Conservation (phyloP, 2,329 filamentous ascomycete species). For the Trichophyton mentagrophytes region DNA sequence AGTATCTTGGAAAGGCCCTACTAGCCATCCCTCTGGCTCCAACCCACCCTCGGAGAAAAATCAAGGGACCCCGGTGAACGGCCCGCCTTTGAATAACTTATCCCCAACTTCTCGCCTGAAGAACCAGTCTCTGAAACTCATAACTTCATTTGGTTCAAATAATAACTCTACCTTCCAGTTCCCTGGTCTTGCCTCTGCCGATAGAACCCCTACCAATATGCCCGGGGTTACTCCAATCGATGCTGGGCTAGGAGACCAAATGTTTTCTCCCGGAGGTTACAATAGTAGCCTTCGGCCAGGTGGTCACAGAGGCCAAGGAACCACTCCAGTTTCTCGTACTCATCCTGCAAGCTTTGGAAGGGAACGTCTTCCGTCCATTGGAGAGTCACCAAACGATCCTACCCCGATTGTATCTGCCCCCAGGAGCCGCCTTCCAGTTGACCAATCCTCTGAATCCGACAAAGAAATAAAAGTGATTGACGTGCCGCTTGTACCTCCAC, state of each 20-base stretch:
- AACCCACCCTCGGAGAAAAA: constrained; percentile 34
- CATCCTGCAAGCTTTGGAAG: constrained; percentile 49
- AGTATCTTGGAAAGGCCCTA: constrained; percentile 79
- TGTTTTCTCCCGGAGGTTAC: constrained; percentile 53
- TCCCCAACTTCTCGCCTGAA: constrained; percentile 53
- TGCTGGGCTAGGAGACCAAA: constrained; percentile 50
- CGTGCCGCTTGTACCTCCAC: constrained; percentile 19
- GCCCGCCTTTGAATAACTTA: constrained; percentile 49
- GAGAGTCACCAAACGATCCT: constrained; percentile 49
- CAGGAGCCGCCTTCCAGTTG: constrained; percentile 31
- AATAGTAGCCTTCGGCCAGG: constrained; percentile 41
- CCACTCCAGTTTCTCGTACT: constrained; percentile 54
- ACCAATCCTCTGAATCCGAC: constrained; percentile 39
- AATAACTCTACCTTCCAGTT: constrained; percentile 47
- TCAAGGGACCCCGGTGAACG: constrained; percentile 29
- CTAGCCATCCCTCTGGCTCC: constrained; percentile 50
- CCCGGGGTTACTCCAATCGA: constrained; percentile 81
- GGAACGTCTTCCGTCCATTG: constrained; percentile 63
- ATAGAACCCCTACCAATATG: constrained; percentile 58
- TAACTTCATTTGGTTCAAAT: constrained; percentile 63
- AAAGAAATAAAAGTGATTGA: constrained; percentile 21
- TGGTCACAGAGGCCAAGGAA: constrained; percentile 55
- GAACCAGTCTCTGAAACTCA: constrained; percentile 73
- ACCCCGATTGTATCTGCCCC: constrained; percentile 32
- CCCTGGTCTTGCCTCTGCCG: constrained; percentile 42